Conservation (phyloP, 2,329 filamentous ascomycete genomes). For the Pseudopyricularia javanii region DNA sequence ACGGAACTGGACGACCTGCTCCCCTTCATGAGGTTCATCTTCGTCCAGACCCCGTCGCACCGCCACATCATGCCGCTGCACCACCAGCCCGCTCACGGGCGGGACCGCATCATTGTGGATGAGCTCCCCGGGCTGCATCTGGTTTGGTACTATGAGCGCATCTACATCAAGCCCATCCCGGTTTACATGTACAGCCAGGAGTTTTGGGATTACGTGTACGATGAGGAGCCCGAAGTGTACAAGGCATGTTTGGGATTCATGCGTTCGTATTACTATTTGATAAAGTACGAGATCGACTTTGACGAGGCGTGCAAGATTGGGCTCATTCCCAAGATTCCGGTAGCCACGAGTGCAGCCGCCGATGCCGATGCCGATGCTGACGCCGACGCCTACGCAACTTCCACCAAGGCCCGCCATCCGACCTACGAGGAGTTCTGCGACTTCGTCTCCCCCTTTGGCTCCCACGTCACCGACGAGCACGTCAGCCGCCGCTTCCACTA, state of each 20-base stretch:
- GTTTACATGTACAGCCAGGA: constrained; percentile 18
- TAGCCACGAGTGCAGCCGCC: background rate
- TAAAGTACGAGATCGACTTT: constrained; percentile 21
- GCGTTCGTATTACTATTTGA: constrained; percentile 20
- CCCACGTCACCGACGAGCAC: constrained; percentile 11
- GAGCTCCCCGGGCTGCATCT: constrained; percentile 27
- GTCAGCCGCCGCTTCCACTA: constrained; percentile 20
- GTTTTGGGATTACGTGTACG: constrained; percentile 19
- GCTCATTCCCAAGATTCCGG: constrained; percentile 14
- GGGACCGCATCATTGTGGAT: constrained; percentile 21
- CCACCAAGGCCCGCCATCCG: constrained; percentile 4
- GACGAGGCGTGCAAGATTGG: constrained; percentile 13
- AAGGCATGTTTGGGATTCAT: constrained; percentile 20
- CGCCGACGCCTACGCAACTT: no score
- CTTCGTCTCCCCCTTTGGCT: constrained; percentile 15
- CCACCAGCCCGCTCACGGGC: constrained; percentile 22
- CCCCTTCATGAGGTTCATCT: constrained; percentile 14
- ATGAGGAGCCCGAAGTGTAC: constrained; percentile 9
- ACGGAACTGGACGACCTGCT: constrained; percentile 10
- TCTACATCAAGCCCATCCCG: constrained; percentile 30
- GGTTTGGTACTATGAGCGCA: constrained; percentile 23
- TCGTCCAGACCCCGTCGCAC: constrained; percentile 11
- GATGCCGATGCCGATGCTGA: background rate
- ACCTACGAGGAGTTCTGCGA: constrained; percentile 15
- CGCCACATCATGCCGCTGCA: constrained; percentile 21